These are phyloP conservation scores for Grosmannia clavigera DNA, from an alignment of 2,329 filamentous ascomycete genomes.

Conservation along the genomic window DNA sequence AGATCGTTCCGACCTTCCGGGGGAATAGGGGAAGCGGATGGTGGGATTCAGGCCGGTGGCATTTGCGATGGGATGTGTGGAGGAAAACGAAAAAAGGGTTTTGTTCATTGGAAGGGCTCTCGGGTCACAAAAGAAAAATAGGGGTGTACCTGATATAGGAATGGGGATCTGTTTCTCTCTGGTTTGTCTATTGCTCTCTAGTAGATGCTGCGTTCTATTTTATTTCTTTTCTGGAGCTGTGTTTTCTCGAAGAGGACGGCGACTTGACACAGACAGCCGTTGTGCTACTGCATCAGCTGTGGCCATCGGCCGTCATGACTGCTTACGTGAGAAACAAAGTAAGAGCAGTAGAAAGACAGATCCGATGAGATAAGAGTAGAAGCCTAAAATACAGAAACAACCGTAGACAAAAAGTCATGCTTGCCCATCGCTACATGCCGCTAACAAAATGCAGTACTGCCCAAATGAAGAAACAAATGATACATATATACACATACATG, in stretches of 20 bases:
- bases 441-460: no score
- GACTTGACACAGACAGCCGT: no score
- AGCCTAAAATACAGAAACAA: no score
- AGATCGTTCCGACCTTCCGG: neutral
- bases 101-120: neutral
- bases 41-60: neutral
- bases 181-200: neutral
- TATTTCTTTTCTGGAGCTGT: neutral
- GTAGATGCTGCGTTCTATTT: neutral
- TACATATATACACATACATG: neutral
- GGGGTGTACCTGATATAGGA: slow-evolving; percentile 4
- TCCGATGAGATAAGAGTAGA: no score
- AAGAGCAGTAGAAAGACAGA: no score
- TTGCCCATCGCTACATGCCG: no score
- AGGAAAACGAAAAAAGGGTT: neutral
- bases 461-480: no score
- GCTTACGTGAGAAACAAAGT: no score
- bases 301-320: no score
- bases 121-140: neutral
- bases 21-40: neutral
- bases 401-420: no score
- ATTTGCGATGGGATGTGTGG: neutral
- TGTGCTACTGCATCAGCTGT: no score
- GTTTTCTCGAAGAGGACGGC: no score
- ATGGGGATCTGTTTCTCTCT: slow-evolving; percentile 1